These are phyloP conservation scores for Trichomonas tenax DNA, from an alignment of 208 protist species.

Conservation along the genomic window DNA sequence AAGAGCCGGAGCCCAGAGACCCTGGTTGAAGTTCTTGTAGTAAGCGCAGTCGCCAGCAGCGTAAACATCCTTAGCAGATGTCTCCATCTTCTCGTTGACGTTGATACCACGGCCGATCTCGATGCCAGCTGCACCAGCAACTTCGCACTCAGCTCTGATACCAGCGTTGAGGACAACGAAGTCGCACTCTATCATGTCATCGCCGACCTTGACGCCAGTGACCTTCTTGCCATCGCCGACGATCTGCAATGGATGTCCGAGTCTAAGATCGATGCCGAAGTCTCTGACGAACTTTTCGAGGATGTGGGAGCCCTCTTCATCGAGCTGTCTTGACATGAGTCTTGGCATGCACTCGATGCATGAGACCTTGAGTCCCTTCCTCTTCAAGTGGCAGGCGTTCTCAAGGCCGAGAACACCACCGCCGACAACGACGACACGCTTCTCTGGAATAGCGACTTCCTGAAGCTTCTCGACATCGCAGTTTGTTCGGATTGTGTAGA, in stretches of 20 bases:
- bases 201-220: background rate
- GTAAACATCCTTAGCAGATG: background rate
- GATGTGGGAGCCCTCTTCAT: background rate
- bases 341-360: background rate
- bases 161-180: background rate
- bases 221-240: background rate
- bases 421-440: background rate
- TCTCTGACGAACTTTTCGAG: background rate
- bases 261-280: background rate
- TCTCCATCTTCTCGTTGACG: constrained; percentile 14
- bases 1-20: background rate
- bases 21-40: background rate
- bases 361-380: background rate
- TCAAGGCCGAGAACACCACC: background rate
- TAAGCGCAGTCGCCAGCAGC: background rate
- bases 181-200: background rate
- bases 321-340: background rate
- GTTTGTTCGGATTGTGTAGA: background rate
- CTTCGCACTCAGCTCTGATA: background rate
- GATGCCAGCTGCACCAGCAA: background rate
- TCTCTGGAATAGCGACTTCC: background rate
- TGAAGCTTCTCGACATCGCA: background rate
- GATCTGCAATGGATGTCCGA: background rate
- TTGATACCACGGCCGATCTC: background rate
- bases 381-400: background rate